Conservation (phyloP, 805 yeast species). For the Danielozyma ontarioensis region DNA sequence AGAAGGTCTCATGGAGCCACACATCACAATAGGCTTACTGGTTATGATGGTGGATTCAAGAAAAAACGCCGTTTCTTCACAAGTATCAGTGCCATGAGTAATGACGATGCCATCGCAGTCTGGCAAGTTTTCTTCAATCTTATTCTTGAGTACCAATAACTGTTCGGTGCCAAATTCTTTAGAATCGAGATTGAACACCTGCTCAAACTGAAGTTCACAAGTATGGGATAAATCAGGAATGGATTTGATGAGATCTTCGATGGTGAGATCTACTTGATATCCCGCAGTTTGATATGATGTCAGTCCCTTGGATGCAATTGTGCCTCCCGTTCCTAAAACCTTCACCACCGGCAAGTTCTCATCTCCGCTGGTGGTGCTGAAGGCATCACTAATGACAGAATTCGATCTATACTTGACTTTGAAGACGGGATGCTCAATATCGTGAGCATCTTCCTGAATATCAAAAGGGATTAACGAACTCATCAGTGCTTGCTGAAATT, state of each 20-base stretch:
- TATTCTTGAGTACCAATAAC: conserved; percentile 40
- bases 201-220: conserved; percentile 58
- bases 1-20: conserved; percentile 74
- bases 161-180: conserved; percentile 48
- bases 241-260: conserved; percentile 29
- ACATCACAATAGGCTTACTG: conserved; percentile 54
- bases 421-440: conserved; percentile 27
- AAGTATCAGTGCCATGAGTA: conserved; percentile 69
- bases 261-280: conserved; percentile 47
- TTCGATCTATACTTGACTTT: conserved; percentile 31
- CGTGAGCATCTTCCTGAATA: conserved; percentile 20
- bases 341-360: conserved; percentile 32
- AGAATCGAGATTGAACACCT: conserved; percentile 57
- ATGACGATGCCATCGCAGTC: conserved; percentile 55
- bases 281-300: conserved; percentile 48
- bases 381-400: conserved; percentile 16
- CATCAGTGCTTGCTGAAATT: no score
- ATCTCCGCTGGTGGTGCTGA: conserved; percentile 1
- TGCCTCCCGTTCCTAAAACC: conserved; percentile 56
- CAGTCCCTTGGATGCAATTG: conserved; percentile 51
- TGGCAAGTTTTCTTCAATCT: conserved; percentile 40
- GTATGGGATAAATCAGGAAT: conserved; percentile 53
- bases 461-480: conserved; percentile 9
- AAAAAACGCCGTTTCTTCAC: conserved; percentile 65
- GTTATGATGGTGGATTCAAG: conserved; percentile 43